These are phyloP conservation scores for Cryoendolithus antarcticus DNA, from an alignment of 2,329 filamentous ascomycete species.

Conservation along the genomic window DNA sequence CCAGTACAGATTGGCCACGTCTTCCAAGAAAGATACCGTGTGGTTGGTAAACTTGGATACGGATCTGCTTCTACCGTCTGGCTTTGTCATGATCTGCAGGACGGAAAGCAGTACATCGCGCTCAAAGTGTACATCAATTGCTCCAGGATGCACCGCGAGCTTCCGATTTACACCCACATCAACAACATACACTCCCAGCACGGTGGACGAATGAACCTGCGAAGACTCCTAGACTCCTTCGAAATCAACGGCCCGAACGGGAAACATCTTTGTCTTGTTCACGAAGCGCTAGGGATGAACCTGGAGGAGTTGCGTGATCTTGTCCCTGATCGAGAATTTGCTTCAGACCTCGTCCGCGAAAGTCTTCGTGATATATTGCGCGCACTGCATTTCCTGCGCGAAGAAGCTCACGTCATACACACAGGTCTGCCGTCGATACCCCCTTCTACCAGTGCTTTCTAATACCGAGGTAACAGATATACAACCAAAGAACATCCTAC, in stretches of 20 bases:
- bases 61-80: slow-evolving; percentile 32
- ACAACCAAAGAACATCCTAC: slow-evolving; percentile 26
- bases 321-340: slow-evolving; percentile 6
- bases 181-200: slow-evolving; percentile 15
- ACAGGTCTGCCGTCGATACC: slow-evolving; percentile 11
- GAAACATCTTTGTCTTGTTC: slow-evolving; percentile 25
- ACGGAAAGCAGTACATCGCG: slow-evolving; percentile 16
- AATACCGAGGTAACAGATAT: slow-evolving; percentile 18
- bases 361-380: slow-evolving; percentile 16
- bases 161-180: slow-evolving; percentile 21
- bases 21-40: slow-evolving; percentile 23
- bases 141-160: slow-evolving; percentile 19
- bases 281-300: slow-evolving; percentile 27
- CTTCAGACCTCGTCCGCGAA: slow-evolving; percentile 7
- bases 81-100: slow-evolving; percentile 27
- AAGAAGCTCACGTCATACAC: slow-evolving; percentile 17
- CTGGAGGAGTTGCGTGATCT: slow-evolving; percentile 24
- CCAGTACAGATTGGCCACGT: slow-evolving; percentile 26
- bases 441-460: not conserved
- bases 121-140: slow-evolving; percentile 26
- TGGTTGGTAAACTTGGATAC: slow-evolving; percentile 33
- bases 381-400: slow-evolving; percentile 17
- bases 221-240: slow-evolving; percentile 27
- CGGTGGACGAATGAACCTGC: slow-evolving; percentile 20
- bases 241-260: slow-evolving; percentile 20